Evolutionary conservation across 306 rosid species (phyloP).

Genomic region (Cucumis melo): DNA sequence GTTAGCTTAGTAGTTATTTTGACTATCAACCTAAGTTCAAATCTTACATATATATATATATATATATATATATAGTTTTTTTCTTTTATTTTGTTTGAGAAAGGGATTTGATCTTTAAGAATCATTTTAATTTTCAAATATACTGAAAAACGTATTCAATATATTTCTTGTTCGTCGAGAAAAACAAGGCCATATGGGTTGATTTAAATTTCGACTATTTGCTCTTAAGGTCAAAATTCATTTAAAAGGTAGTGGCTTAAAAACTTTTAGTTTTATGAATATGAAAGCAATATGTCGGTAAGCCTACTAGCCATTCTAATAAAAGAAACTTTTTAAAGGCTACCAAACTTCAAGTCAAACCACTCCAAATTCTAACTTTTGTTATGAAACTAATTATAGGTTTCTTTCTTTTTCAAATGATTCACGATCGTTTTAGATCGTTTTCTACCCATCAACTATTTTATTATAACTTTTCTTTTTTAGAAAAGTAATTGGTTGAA

Average conservation of each 20-base stretch:
- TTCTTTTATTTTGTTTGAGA: too few species aligned
- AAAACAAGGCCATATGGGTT: neutral
- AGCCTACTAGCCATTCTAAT: neutral
- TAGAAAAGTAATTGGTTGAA: too few species aligned
- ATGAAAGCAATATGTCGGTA: neutral
- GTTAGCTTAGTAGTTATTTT: too few species aligned
- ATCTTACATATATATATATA: too few species aligned
- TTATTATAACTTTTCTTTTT: too few species aligned
- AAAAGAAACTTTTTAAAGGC: neutral
- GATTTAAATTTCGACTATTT: neutral
- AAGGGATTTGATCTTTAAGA: too few species aligned
- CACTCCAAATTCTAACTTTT: neutral
- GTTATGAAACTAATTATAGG: neutral
- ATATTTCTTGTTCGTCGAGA: neutral
- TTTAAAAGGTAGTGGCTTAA: neutral
- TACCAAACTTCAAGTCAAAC: neutral
- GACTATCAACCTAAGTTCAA: too few species aligned
- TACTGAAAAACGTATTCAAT: neutral
- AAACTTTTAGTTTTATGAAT: neutral
- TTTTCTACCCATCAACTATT: neutral
- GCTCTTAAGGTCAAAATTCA: neutral
- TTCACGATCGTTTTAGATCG: neutral
- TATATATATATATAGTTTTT: too few species aligned
- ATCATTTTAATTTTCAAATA: neutral
- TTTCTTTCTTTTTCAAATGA: neutral